Evolutionary conservation across 495 filamentous ascomycete species (phyloP).

Genomic region (Copromyces sp.): DNA sequence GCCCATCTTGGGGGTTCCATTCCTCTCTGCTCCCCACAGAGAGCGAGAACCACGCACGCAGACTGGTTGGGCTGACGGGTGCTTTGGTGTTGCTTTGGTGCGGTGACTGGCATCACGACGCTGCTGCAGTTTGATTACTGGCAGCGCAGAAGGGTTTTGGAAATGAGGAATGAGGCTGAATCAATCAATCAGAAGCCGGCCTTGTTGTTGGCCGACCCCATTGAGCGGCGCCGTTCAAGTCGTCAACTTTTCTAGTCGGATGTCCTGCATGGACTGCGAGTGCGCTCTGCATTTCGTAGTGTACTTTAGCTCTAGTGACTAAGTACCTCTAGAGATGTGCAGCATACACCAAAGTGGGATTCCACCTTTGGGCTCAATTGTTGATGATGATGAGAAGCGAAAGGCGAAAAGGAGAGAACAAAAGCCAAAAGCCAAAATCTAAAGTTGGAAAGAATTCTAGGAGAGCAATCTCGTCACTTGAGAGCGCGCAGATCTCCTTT

Average conservation of each 20-base stretch:
- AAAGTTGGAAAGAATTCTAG: background rate
- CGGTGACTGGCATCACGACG: background rate
- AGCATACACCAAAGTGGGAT: background rate
- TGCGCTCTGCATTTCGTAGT: background rate
- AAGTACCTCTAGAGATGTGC: background rate
- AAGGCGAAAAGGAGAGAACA: background rate
- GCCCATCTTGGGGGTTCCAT: background rate
- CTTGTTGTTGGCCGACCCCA: slow-evolving; percentile 6
- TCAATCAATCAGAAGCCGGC: slow-evolving; percentile 13
- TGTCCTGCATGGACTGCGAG: slow-evolving; percentile 1
- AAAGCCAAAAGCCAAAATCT: background rate
- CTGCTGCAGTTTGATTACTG: background rate
- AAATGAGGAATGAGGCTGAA: slow-evolving; percentile 24
- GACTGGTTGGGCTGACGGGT: background rate
- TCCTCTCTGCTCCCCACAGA: background rate
- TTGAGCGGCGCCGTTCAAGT: background rate
- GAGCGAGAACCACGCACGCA: background rate
- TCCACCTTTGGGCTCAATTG: background rate
- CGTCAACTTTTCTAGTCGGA: background rate
- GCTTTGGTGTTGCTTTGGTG: background rate
- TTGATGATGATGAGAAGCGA: background rate
- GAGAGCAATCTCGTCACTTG: background rate
- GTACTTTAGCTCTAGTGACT: background rate
- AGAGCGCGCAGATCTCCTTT: background rate
- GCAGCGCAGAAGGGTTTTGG: background rate